Evolutionary conservation across 768 basidiomycete genomes (phyloP).

Genomic region (Agrocybe chaxingu): DNA sequence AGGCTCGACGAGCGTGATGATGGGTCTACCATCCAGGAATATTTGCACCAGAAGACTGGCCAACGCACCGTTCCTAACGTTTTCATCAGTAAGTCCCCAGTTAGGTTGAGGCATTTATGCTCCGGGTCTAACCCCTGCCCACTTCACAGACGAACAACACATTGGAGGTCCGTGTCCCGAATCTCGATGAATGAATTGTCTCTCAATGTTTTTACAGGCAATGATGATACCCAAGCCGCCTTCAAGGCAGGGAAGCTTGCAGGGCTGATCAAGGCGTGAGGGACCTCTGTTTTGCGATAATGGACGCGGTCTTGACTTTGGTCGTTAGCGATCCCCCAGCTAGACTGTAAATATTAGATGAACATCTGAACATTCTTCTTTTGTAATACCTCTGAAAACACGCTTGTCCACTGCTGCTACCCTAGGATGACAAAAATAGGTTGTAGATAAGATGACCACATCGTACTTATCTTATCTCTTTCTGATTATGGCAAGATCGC

Average conservation of each 20-base stretch:
- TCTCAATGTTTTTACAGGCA: constrained; percentile 26
- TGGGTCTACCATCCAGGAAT: constrained; percentile 60
- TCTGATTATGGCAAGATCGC: background rate
- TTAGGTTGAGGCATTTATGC: background rate
- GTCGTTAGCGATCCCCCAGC: background rate
- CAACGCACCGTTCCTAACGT: constrained; percentile 76
- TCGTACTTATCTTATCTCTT: background rate
- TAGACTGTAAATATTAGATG: constrained; percentile 4
- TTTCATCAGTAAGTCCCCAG: constrained; percentile 57
- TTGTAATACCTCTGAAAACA: too few species aligned
- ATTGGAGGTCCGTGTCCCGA: constrained; percentile 45
- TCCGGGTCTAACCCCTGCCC: background rate
- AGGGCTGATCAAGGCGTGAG: constrained; percentile 28
- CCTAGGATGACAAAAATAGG: too few species aligned
- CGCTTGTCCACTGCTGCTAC: too few species aligned
- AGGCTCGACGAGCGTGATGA: constrained; percentile 63
- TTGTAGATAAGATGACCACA: background rate
- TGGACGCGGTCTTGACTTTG: background rate
- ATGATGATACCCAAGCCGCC: constrained; percentile 31
- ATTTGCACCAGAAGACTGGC: constrained; percentile 58
- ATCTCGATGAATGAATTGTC: background rate
- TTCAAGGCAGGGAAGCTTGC: constrained; percentile 27
- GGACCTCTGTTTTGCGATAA: background rate
- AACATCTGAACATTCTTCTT: too few species aligned
- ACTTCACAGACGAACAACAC: constrained; percentile 42